Evolutionary conservation across 805 yeast species (phyloP), one percentile per base, ranked within the genome.

Genomic region (Lipomyces orientalis): DNA sequence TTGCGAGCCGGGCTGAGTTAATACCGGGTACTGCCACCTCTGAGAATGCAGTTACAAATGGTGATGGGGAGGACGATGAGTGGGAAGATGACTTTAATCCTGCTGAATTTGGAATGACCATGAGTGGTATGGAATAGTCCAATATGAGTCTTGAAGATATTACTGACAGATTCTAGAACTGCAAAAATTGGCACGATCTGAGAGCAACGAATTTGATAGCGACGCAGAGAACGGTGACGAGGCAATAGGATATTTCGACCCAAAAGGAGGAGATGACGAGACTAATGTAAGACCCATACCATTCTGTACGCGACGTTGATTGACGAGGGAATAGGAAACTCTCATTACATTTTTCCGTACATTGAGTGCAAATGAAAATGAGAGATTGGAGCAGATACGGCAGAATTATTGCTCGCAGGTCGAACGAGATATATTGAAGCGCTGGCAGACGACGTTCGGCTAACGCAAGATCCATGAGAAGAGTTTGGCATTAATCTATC

Each of bases 201-300:
- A 68, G 43, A 65, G 69, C 49, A 80, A 74, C 43, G 83, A 76
- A n/a, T 82, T 75, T 31, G 85, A 81, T 52, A 86, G 80, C 14
- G 88, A 81, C 29, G 92, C 84, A 0, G 90, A 95, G 93, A 95
- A 90, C 73, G 95, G 90, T 73, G 80, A 55, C 19, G 60, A 61
- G 8, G 52, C 31, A n/a, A 10, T 54, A 14, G 43, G 31, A 14
- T 60, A 59, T 16, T 68, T 68, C 43, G 64, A 54, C 10, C 65
- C 54, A 12, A 60, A 54, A 14, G 69, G 67, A n/a, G 67, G 62
- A 10, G 71, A 68, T 22, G 69, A 64, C 7, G 61, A 56, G 54
- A 60, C 64, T 5, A 68, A 68, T 46, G 71, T 64, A 43, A 3
- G 68, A 16, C 14, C 14, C 6, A 56, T 29, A 29, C 6, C 19